A percentile compares a stretch with the other conserved stretches of the same genome.
Evolutionary conservation across 371 early-diverging fungal species (phyloP).

Genomic region (Zopfochytrium polystomum): DNA sequence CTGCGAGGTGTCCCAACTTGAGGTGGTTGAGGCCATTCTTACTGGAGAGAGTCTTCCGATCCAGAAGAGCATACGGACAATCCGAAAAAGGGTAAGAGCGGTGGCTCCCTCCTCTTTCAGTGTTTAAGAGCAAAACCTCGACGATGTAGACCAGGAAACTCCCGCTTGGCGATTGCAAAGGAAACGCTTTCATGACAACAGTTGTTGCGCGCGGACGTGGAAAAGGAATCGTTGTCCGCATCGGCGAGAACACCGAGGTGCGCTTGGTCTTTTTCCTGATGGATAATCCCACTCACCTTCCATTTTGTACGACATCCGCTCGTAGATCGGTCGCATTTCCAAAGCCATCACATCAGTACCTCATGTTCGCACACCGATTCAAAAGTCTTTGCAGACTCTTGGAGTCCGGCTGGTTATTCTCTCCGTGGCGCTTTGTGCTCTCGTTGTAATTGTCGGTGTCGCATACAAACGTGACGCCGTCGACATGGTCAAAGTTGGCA

Average conservation of each 20-base stretch:
- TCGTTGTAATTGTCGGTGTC: slow-evolving; percentile 81
- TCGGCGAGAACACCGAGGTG: slow-evolving; percentile 83
- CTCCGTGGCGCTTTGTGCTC: slow-evolving; percentile 70
- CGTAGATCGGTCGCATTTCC: slow-evolving; percentile 86
- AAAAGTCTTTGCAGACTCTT: slow-evolving; percentile 70
- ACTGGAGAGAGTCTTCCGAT: slow-evolving; percentile 84
- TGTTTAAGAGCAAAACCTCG: slow-evolving; percentile 10
- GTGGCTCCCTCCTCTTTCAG: slow-evolving; percentile 2
- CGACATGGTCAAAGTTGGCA: slow-evolving; percentile 60
- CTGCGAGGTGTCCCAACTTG: slow-evolving; percentile 75
- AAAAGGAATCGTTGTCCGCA: slow-evolving; percentile 78
- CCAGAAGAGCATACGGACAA: slow-evolving; percentile 53
- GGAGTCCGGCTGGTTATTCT: slow-evolving; percentile 67
- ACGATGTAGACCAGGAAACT: slow-evolving; percentile 55
- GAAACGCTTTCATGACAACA: slow-evolving; percentile 83
- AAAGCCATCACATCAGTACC: slow-evolving; percentile 73
- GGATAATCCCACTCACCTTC: neutral
- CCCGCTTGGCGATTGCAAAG: slow-evolving; percentile 78
- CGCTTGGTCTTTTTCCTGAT: neutral
- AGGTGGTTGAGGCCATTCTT: slow-evolving; percentile 79
- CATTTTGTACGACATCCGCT: no score
- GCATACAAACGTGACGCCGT: slow-evolving; percentile 57
- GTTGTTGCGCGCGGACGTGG: slow-evolving; percentile 75
- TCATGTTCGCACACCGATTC: slow-evolving; percentile 70
- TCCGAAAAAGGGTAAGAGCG: slow-evolving; percentile 39